These are phyloP conservation scores for Boletus vermiculosoides DNA, from an alignment of 768 basidiomycete genomes.

Conservation along the genomic window DNA sequence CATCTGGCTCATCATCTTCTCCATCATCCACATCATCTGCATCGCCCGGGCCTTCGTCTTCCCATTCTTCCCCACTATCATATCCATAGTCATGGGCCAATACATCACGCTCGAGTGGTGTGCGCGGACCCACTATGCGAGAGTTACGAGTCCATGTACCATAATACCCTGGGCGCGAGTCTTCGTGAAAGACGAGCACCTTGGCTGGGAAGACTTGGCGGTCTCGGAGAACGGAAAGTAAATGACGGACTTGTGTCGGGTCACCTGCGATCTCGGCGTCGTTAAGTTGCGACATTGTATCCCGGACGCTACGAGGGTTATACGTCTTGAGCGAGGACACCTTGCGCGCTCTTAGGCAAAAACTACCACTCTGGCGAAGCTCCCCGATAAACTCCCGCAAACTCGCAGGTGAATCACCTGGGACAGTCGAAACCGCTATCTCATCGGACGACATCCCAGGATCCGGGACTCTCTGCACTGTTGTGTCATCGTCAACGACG, in stretches of 20 bases:
- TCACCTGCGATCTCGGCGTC: slow-evolving; percentile 81
- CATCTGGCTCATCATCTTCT: slow-evolving; percentile 68
- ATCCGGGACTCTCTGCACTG: slow-evolving; percentile 9
- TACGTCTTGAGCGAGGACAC: slow-evolving; percentile 30
- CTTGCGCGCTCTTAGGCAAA: slow-evolving; percentile 18
- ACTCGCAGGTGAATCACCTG: neutral
- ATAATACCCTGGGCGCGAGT: slow-evolving; percentile 88
- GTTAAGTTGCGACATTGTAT: slow-evolving; percentile 59
- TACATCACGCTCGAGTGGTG: slow-evolving; percentile 77
- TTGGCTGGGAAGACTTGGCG: slow-evolving; percentile 69
- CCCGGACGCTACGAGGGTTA: slow-evolving; percentile 40
- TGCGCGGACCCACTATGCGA: slow-evolving; percentile 73
- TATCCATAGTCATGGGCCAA: slow-evolving; percentile 83
- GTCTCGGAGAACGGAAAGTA: slow-evolving; percentile 61
- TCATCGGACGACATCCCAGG: slow-evolving; percentile 8
- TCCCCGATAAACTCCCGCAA: slow-evolving; percentile 19
- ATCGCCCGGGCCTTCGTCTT: slow-evolving; percentile 74
- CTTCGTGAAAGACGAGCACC: slow-evolving; percentile 78
- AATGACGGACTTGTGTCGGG: slow-evolving; percentile 59
- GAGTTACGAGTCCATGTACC: slow-evolving; percentile 93
- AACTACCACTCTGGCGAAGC: slow-evolving; percentile 34
- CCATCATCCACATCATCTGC: slow-evolving; percentile 67
- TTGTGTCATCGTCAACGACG: slow-evolving; percentile 48
- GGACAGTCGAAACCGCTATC: neutral
- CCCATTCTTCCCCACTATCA: slow-evolving; percentile 97